A percentile compares a stretch with the other conserved stretches of the same genome.
phyloP scores from a whole-genome alignment of 371 early-diverging fungal genomes.

The Zychaea mexicana region DNA sequence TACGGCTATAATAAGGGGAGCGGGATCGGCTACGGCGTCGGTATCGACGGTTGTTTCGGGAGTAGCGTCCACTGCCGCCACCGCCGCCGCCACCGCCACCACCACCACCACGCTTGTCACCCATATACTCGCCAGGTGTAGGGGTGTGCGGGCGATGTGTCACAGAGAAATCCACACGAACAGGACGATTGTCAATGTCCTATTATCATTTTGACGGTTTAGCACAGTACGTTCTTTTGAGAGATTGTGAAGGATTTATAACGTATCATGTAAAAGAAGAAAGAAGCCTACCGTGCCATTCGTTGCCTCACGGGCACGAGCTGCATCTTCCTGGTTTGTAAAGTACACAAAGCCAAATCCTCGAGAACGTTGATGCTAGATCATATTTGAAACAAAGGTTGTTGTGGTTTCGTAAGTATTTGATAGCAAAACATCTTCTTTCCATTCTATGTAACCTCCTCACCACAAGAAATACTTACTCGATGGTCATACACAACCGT shows the following conservation, averaged over 20 bases:
- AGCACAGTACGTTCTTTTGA: too few species aligned
- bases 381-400: background rate
- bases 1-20: conserved; percentile 17
- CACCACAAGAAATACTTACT: conserved; percentile 40
- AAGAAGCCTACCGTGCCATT: conserved; percentile 25
- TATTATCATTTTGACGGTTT: conserved; percentile 16
- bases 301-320: conserved; percentile 69
- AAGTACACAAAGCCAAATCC: conserved; percentile 90
- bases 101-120: conserved; percentile 36
- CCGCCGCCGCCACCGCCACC: background rate
- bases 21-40: conserved; percentile 21
- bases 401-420: too few species aligned
- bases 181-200: conserved; percentile 68
- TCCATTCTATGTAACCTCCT: too few species aligned
- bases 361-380: conserved; percentile 47
- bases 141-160: conserved; percentile 66
- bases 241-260: too few species aligned
- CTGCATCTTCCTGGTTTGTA: conserved; percentile 74
- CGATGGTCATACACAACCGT: conserved; percentile 63
- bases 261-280: too few species aligned
- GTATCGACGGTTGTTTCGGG: conserved; percentile 7
- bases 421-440: too few species aligned
- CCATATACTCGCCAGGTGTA: conserved; percentile 73
- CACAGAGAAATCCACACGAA: conserved; percentile 78
- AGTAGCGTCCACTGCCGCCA: background rate